Evolutionary conservation across 1,284 basidiomycete genomes (phyloP), one percentile per base, ranked within the genome.

Genomic region (Agroathelia rolfsii): DNA sequence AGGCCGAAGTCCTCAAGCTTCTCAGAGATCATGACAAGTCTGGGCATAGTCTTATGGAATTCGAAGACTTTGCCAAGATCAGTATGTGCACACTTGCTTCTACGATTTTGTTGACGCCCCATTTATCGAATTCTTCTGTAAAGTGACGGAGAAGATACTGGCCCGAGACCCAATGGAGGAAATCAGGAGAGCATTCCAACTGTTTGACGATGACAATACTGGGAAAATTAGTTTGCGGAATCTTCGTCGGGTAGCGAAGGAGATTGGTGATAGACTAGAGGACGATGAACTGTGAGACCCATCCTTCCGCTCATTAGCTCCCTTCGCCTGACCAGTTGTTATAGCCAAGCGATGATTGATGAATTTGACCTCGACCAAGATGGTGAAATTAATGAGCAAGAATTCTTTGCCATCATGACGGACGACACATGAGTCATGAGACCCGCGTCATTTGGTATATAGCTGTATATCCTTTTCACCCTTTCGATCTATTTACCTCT

Each of bases 301-400:
- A 24, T 25, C 12, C 25, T 17, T 34, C 14, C 28, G 24, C 18
- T 31, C 9, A 28, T 24, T 29, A 16, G 15, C 19, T 19, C 15
- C 47, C 46, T 43, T 47, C 51, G 37, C 33, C 13, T 9, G 19
- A 15, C 8, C 13, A 29, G 24, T 26, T 24, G 36, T 6, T 38
- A 30, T 49, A 97, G 93, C 44, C 89, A 96, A 77, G 95, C 94
- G 13, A 99, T 99, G 94, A 99, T 99, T 50, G 95, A 98, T 51
- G 95, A 99, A 62, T 99, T 99, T 51, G 94, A 99, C 58, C 75
- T 99, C 22, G 94, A 99, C 62, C 85, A 94, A 56, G 94, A 99
- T 49, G 92, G 93, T 14, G 93, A 94, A 62, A 98, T 98, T 54
- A 92, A 81, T 54, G 85, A 92, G 53, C 76, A 85, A 53, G 89